Percentiles rank a stretch among this genome's conserved stretches.
Conservation (phyloP, 1,284 basidiomycete species). For the Tilletia setariae region DNA sequence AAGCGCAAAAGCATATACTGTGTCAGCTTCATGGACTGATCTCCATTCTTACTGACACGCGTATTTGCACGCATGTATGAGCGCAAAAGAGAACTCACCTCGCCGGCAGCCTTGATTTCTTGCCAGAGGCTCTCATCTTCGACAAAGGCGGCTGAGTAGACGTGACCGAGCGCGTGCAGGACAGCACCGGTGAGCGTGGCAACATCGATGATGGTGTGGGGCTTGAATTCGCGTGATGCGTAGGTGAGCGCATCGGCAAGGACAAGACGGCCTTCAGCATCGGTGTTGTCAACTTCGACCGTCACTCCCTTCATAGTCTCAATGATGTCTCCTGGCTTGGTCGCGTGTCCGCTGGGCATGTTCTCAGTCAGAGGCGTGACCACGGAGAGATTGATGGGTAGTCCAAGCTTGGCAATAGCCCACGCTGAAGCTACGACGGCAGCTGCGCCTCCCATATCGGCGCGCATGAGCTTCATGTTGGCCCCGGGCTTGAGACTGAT, state of each 20-base stretch:
- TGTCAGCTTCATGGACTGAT: constrained; percentile 58
- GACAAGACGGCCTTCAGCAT: constrained; percentile 79
- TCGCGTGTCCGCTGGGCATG: constrained; percentile 73
- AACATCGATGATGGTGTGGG: constrained; percentile 77
- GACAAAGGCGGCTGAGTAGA: constrained; percentile 72
- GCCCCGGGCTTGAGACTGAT: constrained; percentile 76
- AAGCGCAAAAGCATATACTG: constrained; percentile 47
- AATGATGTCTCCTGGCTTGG: constrained; percentile 76
- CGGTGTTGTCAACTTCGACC: constrained; percentile 83
- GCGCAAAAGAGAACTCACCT: constrained; percentile 36
- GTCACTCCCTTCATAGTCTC: constrained; percentile 85
- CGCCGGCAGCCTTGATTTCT: constrained; percentile 68
- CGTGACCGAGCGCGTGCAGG: constrained; percentile 61
- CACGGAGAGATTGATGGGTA: constrained; percentile 74
- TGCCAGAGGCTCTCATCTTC: constrained; percentile 65
- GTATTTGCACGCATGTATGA: not conserved
- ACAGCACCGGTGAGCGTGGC: constrained; percentile 71
- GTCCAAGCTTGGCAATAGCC: constrained; percentile 74
- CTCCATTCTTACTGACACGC: too few species aligned
- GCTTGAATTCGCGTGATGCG: constrained; percentile 71
- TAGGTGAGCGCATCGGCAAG: constrained; percentile 77
- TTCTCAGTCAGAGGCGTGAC: constrained; percentile 79
- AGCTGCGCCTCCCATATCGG: constrained; percentile 62
- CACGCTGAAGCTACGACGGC: constrained; percentile 69
- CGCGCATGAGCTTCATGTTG: constrained; percentile 60